Percentiles rank a stretch among this genome's conserved stretches.
Evolutionary conservation across 352 stramenopile genomes (phyloP).

Genomic region (Thalassiosira hispida): DNA sequence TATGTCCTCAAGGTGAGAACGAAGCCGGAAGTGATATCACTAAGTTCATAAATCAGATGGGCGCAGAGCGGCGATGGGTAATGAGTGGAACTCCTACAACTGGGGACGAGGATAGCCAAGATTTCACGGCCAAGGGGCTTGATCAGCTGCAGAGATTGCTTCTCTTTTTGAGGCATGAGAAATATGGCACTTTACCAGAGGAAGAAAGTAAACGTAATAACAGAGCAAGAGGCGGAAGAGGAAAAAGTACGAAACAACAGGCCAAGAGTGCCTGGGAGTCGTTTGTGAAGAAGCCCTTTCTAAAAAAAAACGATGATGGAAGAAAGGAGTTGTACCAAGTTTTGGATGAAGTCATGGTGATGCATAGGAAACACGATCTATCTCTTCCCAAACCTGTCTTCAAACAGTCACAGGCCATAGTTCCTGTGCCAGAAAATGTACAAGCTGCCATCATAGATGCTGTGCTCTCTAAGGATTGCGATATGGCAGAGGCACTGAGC

Average conservation of each 20-base stretch:
- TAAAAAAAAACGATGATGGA: slow-evolving; percentile 38
- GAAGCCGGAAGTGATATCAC: slow-evolving; percentile 74
- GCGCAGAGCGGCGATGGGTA: slow-evolving; percentile 90
- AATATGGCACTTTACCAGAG: slow-evolving; percentile 82
- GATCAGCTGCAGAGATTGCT: slow-evolving; percentile 90
- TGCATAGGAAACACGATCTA: slow-evolving; percentile 92
- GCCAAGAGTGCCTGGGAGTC: slow-evolving; percentile 54
- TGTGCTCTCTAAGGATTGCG: background rate
- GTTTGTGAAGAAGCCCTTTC: slow-evolving; percentile 62
- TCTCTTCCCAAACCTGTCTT: slow-evolving; percentile 73
- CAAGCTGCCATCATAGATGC: slow-evolving; percentile 50
- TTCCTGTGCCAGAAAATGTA: slow-evolving; percentile 48
- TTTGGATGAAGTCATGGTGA: slow-evolving; percentile 91
- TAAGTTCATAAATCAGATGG: slow-evolving; percentile 87
- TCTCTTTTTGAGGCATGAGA: slow-evolving; percentile 89
- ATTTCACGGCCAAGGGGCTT: slow-evolving; percentile 72
- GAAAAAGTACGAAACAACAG: slow-evolving; percentile 21
- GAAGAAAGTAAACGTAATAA: slow-evolving; percentile 7
- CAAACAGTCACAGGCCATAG: slow-evolving; percentile 58
- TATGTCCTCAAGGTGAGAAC: slow-evolving; percentile 14
- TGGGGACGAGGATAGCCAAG: slow-evolving; percentile 88
- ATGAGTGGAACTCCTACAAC: slow-evolving; percentile 93
- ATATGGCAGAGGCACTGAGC: background rate
- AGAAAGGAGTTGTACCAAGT: slow-evolving; percentile 84
- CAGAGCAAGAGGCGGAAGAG: slow-evolving; percentile 22